Percentiles rank a stretch among this genome's conserved stretches.
Conservation (phyloP, 2,329 filamentous ascomycete genomes). For the Talaromyces sp. region DNA sequence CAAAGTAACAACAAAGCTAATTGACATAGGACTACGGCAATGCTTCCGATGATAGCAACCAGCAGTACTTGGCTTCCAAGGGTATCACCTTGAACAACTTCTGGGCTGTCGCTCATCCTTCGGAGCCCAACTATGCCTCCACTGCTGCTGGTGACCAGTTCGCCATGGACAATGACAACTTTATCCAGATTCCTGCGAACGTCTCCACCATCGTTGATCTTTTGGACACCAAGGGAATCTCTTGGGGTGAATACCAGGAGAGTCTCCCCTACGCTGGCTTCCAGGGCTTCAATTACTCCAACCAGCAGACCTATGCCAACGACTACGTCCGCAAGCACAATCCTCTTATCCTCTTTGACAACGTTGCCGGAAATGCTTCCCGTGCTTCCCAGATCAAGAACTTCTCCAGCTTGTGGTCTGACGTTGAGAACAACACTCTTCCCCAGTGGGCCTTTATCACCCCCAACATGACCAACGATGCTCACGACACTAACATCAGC, state of each 20-base stretch:
- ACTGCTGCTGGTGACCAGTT: constrained; percentile 68
- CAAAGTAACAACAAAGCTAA: neutral
- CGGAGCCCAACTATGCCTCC: constrained; percentile 72
- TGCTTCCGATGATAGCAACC: constrained; percentile 55
- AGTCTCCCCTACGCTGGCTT: constrained; percentile 73
- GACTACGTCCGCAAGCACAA: constrained; percentile 86
- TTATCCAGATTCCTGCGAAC: constrained; percentile 58
- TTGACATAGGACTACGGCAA: constrained; percentile 54
- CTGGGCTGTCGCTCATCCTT: constrained; percentile 67
- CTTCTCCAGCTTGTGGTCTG: constrained; percentile 64
- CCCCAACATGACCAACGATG: constrained; percentile 61
- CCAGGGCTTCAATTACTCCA: constrained; percentile 61
- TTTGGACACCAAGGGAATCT: constrained; percentile 62
- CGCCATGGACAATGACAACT: constrained; percentile 66
- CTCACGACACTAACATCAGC: constrained; percentile 69
- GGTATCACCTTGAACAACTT: constrained; percentile 62
- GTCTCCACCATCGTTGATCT: constrained; percentile 67
- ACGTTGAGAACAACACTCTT: constrained; percentile 60
- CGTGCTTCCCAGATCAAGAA: constrained; percentile 72
- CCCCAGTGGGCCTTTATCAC: constrained; percentile 64
- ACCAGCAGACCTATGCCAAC: constrained; percentile 63
- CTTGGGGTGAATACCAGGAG: constrained; percentile 73
- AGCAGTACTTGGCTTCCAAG: constrained; percentile 32
- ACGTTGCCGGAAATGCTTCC: constrained; percentile 56
- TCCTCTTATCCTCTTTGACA: constrained; percentile 62